Evolutionary conservation across 768 basidiomycete species (phyloP).

Genomic region (Suillus cothurnatus): DNA sequence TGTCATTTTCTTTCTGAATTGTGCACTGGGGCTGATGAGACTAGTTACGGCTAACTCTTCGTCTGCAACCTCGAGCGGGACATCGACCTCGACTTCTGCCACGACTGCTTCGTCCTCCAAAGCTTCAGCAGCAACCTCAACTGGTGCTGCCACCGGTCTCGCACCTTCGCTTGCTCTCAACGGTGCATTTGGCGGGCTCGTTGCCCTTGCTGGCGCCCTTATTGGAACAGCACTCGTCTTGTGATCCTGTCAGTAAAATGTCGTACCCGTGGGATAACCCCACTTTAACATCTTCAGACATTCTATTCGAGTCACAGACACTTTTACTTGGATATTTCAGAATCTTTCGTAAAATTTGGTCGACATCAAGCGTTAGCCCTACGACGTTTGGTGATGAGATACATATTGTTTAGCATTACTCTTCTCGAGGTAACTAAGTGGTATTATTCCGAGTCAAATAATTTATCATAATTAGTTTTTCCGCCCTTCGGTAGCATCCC

Average conservation of each 20-base stretch:
- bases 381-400: background rate
- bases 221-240: slow-evolving; percentile 28
- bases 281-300: background rate
- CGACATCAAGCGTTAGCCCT: background rate
- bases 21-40: slow-evolving; percentile 6
- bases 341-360: background rate
- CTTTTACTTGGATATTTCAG: background rate
- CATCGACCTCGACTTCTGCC: background rate
- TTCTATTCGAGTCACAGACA: background rate
- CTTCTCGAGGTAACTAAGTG: no score
- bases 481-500: background rate
- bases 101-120: background rate
- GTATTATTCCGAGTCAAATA: background rate
- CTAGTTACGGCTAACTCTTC: background rate
- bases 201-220: slow-evolving; percentile 29
- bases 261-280: background rate
- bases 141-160: slow-evolving; percentile 22
- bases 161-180: slow-evolving; percentile 20
- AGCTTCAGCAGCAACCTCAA: background rate
- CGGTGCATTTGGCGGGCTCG: slow-evolving; percentile 20
- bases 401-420: background rate
- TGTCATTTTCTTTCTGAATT: slow-evolving; percentile 3
- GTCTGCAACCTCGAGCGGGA: background rate
- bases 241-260: slow-evolving; percentile 7
- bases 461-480: background rate